Percentiles rank a stretch among this genome's conserved stretches.
Evolutionary conservation across 192 early-diverging fungal genomes (phyloP).

Genomic region (Coemansia sp.): DNA sequence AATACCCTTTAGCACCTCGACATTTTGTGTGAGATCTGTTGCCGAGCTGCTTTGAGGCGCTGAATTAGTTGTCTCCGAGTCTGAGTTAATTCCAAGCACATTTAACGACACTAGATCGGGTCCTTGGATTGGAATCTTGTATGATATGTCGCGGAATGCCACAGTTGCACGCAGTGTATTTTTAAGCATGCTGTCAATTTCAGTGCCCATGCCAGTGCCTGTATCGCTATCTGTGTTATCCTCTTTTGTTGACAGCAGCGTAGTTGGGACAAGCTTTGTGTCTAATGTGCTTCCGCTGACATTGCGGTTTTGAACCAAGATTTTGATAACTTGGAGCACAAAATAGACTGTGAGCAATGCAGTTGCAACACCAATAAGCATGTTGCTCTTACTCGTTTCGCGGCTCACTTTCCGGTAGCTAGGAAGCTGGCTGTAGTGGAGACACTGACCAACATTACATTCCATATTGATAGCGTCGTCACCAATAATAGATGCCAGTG

Average conservation of each 20-base stretch:
- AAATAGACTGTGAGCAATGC: conserved; percentile 45
- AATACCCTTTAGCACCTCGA: conserved; percentile 61
- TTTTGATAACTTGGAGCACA: conserved; percentile 36
- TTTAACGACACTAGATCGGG: conserved; percentile 26
- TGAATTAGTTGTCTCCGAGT: background rate
- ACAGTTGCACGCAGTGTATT: conserved; percentile 29
- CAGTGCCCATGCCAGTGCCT: background rate
- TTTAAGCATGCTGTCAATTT: conserved; percentile 30
- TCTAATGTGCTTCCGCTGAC: background rate
- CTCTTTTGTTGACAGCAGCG: background rate
- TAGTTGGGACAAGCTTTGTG: too few relatives aligned
- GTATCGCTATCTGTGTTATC: background rate
- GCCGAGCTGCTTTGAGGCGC: background rate
- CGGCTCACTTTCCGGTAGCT: conserved; percentile 55
- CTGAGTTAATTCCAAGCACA: background rate
- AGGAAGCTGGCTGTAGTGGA: conserved; percentile 85
- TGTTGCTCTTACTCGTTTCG: conserved; percentile 37
- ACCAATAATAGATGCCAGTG: conserved; percentile 65
- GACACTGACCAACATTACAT: conserved; percentile 82
- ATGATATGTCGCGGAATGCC: conserved; percentile 41
- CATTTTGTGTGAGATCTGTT: background rate
- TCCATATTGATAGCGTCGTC: conserved; percentile 77
- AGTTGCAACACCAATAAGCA: conserved; percentile 33
- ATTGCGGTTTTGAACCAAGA: conserved; percentile 17
- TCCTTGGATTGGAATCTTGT: conserved; percentile 31